Evolutionary conservation across 176 grass and related monocot species (phyloP).

Genomic region (Sorghum bicolor): DNA sequence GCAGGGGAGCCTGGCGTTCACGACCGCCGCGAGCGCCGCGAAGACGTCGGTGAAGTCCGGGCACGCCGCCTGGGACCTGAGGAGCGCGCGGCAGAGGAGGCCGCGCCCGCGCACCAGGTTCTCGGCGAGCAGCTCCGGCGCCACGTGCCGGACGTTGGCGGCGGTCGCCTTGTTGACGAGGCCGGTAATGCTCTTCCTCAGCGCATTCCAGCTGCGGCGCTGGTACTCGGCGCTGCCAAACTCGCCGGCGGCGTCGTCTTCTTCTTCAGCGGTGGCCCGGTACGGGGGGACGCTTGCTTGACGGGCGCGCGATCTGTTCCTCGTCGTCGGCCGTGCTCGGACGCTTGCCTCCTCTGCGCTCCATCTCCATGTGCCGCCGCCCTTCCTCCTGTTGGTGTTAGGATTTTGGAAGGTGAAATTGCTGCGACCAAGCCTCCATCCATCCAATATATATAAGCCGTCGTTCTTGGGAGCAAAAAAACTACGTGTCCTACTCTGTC

Average conservation of each 20-base stretch:
- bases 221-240: neutral
- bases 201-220: conserved; percentile 48
- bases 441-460: too few species aligned
- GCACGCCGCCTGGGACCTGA: conserved; percentile 51
- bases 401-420: too few species aligned
- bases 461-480: too few species aligned
- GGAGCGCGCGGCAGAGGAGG: conserved; percentile 52
- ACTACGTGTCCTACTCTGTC: too few species aligned
- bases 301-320: too few species aligned
- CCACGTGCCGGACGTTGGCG: conserved; percentile 52
- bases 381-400: too few species aligned
- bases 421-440: too few species aligned
- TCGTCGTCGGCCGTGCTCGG: too few species aligned
- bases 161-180: conserved; percentile 64
- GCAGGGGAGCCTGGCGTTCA: conserved; percentile 49
- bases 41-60: conserved; percentile 60
- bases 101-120: conserved; percentile 61
- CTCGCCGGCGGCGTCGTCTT: conserved; percentile 16
- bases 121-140: conserved; percentile 54
- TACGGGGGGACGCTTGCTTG: too few species aligned
- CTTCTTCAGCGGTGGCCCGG: neutral
- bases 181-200: conserved; percentile 48
- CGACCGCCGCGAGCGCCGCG: conserved; percentile 41
- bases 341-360: too few species aligned
- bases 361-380: too few species aligned